Evolutionary conservation across 345 rosid genomes (phyloP), one percentile per base, ranked within the genome.

Genomic region (Lumnitzera littorea): DNA sequence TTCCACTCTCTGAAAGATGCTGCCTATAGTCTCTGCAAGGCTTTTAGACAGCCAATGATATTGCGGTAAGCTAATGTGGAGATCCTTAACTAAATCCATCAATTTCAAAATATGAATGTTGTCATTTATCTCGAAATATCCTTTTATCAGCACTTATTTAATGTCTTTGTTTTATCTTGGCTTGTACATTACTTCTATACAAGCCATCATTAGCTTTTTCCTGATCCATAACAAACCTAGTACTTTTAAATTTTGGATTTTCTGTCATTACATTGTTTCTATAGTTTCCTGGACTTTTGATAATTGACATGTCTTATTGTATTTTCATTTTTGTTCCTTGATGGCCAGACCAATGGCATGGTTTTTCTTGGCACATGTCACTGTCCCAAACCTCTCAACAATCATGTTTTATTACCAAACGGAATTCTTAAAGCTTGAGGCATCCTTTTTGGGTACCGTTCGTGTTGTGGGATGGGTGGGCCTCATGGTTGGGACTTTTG

Each of bases 351-450:
- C 99, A 16, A 94, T 90, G 99, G 74, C 92, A 29, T 91, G 99
- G 97, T 94, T 94, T 78, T 94, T 90, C 85, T 72, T 94, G 15
- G 96, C 95, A 46, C 91, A 84, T 9, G 69, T 94, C 56, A 84
- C 91, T 12, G 76, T 94, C 51, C 99, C 99, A 54, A 90, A 90
- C 82, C 84, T 94, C 75, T 90, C 97, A 52, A 94, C 95, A 0
- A 83, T 83, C 63, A 83, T 94, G 92, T 94, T 94, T 79, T 90
- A 94, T 72, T 94, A 94, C 84, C 97, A 84, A 76, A 86, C 97
- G 3, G 96, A 91, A 75, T 67, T 79, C 77, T 75, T 94, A 84
- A 79, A 84, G 41, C 71, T 94, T 72, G 96, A 94, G 23, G 88
- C 96, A 48, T 82, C 97, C 6, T 91, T 94, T 74, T 56, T 94